Conservation (phyloP, 305 asterid genomes). For the Stenogyne calaminthoides region DNA sequence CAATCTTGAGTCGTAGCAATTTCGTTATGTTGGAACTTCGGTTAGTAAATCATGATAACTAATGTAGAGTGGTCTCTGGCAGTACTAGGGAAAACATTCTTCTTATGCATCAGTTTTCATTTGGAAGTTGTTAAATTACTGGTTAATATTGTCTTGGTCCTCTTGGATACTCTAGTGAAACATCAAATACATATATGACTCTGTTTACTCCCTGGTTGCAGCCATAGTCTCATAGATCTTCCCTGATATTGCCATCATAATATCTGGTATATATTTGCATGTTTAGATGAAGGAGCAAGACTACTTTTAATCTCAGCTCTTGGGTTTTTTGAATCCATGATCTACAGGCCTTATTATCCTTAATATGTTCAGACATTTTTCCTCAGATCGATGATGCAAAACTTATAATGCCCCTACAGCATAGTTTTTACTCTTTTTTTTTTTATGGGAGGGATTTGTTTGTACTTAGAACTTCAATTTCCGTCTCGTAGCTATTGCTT, state of each 20-base stretch:
- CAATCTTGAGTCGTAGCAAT: not conserved
- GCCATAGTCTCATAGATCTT: not conserved
- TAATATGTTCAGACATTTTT: slow-evolving; percentile 5
- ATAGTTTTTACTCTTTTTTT: too few relatives aligned
- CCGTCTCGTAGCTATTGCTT: not conserved
- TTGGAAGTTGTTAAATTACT: slow-evolving; percentile 16
- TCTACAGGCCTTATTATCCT: not conserved
- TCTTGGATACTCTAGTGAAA: slow-evolving; percentile 8
- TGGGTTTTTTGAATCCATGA: slow-evolving; percentile 8
- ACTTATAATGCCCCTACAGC: slow-evolving; percentile 2
- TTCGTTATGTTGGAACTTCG: not conserved
- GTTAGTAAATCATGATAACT: slow-evolving; percentile 5
- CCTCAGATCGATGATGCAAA: slow-evolving; percentile 10
- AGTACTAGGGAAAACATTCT: slow-evolving; percentile 10
- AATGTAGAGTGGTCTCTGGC: slow-evolving; percentile 11
- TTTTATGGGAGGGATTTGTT: not conserved
- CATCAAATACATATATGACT: slow-evolving; percentile 13
- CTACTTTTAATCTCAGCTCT: slow-evolving; percentile 6
- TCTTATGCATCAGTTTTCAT: not conserved
- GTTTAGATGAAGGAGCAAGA: slow-evolving; percentile 2
- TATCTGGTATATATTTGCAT: not conserved
- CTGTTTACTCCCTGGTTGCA: slow-evolving; percentile 1
- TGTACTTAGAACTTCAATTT: not conserved
- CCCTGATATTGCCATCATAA: not conserved
- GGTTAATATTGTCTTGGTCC: not conserved